Base-by-base conservation (phyloP, 306 rosid genomes). In the Cucurbita pepo region DNA sequence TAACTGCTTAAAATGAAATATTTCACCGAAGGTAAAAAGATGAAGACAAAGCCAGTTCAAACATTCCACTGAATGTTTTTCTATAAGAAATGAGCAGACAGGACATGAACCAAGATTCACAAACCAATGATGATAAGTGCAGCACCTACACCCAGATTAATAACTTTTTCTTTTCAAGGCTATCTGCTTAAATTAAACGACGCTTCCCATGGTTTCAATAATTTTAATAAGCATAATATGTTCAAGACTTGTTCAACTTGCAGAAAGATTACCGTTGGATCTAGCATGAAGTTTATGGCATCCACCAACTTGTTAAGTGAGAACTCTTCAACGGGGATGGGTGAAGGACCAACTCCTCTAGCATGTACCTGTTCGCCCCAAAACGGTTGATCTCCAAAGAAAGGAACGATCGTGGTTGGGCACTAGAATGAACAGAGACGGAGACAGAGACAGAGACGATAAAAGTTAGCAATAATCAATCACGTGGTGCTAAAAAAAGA, bases 361-460 rank as follows among this genome's bases (percentile, higher is more conserved):
- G 79, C 97, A 83, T 89, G 88, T 48, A 95, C 97, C 64, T 90
- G 90, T 16, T 95, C 96, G 58, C 99, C 99, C 99, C 99, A 95
- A 86, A 95, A 95, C 69, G 95, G 97, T 84, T 95, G 99, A 82
- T 95, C 99, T 40, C 97, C 99, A 14, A 91, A 95, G 84, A 95
- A 91, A 8, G 99, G 99, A 74, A 95, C 92, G 50, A 95, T 80
- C 5, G 97, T 79, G 13, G 99, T 95, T 25, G 99, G 99, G 76
- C 99, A 95, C 99, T 95, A 45, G 34, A 47, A 77, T 9, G 56
- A 5, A 76, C 79, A 79, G 40, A 71, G 45, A 38, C 12, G 36
- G 11, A 61, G 48, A 61, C 21, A 55, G 40, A 48, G 18, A 80
- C 69, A 13, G n/a, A 40, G 21, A 58, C 25, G 55, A 50, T 51